Percentiles rank a stretch among this genome's conserved stretches.
Evolutionary conservation across 78 protist species (phyloP).

Genomic region (Tieghemostelium lacteum): DNA sequence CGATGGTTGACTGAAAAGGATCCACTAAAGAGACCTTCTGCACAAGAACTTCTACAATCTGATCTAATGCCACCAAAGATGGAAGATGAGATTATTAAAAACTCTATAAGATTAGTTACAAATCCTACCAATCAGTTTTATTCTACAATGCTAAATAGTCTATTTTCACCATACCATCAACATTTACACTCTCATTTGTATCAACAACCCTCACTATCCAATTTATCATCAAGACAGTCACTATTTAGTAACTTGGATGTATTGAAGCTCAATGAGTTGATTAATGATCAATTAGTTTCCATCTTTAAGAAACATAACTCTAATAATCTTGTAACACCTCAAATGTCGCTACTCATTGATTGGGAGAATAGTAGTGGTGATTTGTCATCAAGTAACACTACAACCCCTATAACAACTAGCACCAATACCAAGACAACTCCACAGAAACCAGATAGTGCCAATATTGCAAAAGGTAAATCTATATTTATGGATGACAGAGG

Average conservation of each 20-base stretch:
- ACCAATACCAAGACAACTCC: not conserved
- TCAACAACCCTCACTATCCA: slow-evolving; percentile 12
- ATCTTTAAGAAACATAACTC: slow-evolving; percentile 47
- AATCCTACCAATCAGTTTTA: slow-evolving; percentile 71
- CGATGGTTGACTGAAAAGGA: slow-evolving; percentile 64
- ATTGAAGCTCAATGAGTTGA: not conserved
- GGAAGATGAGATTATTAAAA: slow-evolving; percentile 81
- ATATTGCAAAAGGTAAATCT: not conserved
- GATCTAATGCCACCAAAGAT: slow-evolving; percentile 78
- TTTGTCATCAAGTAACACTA: not conserved
- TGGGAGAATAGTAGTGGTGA: slow-evolving; percentile 5
- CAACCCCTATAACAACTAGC: not conserved
- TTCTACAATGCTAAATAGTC: slow-evolving; percentile 23
- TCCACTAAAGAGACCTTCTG: slow-evolving; percentile 78
- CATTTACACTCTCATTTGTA: slow-evolving; percentile 63
- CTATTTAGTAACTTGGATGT: slow-evolving; percentile 1
- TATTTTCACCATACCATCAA: slow-evolving; percentile 55
- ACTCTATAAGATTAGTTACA: slow-evolving; percentile 54
- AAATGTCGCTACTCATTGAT: slow-evolving; percentile 14
- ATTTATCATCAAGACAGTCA: not conserved
- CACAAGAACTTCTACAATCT: slow-evolving; percentile 54
- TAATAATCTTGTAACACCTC: slow-evolving; percentile 17
- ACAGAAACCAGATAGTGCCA: not conserved
- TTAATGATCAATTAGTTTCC: not conserved
- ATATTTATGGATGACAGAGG: slow-evolving; percentile 69